Conservation (phyloP, 257 asterid genomes). For the Jacaranda mimosifolia region DNA sequence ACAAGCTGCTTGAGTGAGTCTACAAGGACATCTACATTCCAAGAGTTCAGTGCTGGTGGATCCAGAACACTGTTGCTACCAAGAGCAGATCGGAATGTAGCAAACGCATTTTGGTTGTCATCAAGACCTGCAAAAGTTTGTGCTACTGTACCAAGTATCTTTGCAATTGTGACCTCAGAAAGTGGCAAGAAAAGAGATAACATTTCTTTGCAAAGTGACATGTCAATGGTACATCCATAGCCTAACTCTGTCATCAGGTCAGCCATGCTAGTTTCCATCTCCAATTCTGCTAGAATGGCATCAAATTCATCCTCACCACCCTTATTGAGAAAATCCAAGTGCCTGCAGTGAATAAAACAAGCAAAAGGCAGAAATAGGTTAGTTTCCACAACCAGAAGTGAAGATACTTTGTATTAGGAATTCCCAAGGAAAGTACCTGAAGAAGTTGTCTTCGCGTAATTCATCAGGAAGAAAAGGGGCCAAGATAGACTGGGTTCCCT, state of each 20-base stretch:
- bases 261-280: conserved; percentile 91
- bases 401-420: background rate
- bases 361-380: conserved; percentile 9
- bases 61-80: conserved; percentile 60
- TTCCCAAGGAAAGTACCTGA: conserved; percentile 58
- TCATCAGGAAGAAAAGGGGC: conserved; percentile 82
- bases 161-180: conserved; percentile 78
- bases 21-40: conserved; percentile 82
- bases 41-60: conserved; percentile 59
- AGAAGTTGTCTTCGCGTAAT: conserved; percentile 63
- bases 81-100: conserved; percentile 80
- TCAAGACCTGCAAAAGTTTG: conserved; percentile 74
- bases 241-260: conserved; percentile 93
- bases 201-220: conserved; percentile 85
- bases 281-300: conserved; percentile 90
- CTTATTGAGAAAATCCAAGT: conserved; percentile 61
- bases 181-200: conserved; percentile 80
- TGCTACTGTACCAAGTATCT: conserved; percentile 78
- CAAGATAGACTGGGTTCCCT: conserved; percentile 66
- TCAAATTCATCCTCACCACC: conserved; percentile 84
- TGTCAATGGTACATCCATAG: conserved; percentile 82
- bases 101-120: conserved; percentile 70
- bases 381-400: conserved; percentile 1
- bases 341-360: conserved; percentile 55
- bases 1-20: conserved; percentile 94